Percentiles rank a stretch among this genome's conserved stretches.
Evolutionary conservation across 2,329 filamentous ascomycete species (phyloP).

Genomic region (Penicillium hordei): DNA sequence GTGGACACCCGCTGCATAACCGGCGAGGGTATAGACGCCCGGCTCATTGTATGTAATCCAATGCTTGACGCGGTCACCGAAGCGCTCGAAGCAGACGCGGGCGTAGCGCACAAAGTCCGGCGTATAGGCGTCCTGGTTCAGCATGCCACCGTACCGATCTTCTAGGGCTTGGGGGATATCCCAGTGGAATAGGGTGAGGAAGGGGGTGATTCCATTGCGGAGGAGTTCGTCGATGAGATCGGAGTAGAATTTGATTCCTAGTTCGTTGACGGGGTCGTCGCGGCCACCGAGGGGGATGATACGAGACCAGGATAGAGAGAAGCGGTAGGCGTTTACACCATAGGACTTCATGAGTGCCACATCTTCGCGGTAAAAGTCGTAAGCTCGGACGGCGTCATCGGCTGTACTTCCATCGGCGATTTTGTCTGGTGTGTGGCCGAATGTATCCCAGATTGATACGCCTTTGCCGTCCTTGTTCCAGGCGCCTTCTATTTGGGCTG

Average conservation of each 20-base stretch:
- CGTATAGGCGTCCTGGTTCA: conserved; percentile 73
- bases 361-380: conserved; percentile 71
- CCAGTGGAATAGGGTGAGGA: conserved; percentile 82
- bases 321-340: conserved; percentile 72
- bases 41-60: conserved; percentile 89
- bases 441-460: conserved; percentile 79
- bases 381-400: conserved; percentile 74
- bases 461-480: conserved; percentile 70
- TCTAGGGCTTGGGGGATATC: conserved; percentile 73
- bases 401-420: conserved; percentile 72
- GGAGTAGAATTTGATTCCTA: conserved; percentile 73
- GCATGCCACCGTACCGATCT: conserved; percentile 72
- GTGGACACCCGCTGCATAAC: conserved; percentile 71
- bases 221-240: conserved; percentile 73
- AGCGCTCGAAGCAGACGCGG: conserved; percentile 68
- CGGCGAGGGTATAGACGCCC: conserved; percentile 74
- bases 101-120: conserved; percentile 76
- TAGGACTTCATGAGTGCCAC: conserved; percentile 70
- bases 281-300: conserved; percentile 77
- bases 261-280: conserved; percentile 71
- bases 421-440: conserved; percentile 72
- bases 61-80: conserved; percentile 71
- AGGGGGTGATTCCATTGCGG: conserved; percentile 68
- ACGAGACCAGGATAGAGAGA: conserved; percentile 73
- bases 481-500: conserved; percentile 70